Evolutionary conservation across 208 protist genomes (phyloP), one percentile per base, ranked within the genome.

Genomic region (Acanthamoeba royreba): DNA sequence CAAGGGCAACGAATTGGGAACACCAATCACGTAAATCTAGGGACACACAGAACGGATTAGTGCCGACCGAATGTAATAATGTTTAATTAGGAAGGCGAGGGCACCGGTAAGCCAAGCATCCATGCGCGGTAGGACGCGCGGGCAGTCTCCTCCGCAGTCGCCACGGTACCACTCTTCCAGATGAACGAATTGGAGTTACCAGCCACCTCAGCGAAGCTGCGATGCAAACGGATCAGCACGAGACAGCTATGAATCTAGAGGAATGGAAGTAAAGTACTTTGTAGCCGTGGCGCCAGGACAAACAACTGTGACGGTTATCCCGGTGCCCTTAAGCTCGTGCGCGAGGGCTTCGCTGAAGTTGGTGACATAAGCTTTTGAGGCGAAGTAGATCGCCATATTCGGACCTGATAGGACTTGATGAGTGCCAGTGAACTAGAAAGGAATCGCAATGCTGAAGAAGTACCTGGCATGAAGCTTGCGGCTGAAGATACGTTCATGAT

Each of bases 401-500:
- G 81, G 81, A 31, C 81, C 81, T 89, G n/a, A 28, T 42, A n/a
- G 0, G 72, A 8, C 4, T 55, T 55, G 49, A 55, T 9, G 19
- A 86, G 46, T 25, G 35, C 40, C 40, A 86, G 33, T 77, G 63
- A n/a, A 17, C 13, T 28, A 40, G 25, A 47, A 0, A 33, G 40
- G 4, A 11, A 85, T 4, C 13, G 4, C 38, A 49, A n/a, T 8
- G 52, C 74, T 53, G 45, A 31, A 13, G 9, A 33, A 9, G 74
- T 69, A 89, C 81, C 81, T 31, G 81, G 81, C 9, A 69, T 1
- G 22, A 66, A 89, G 19, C 81, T 35, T 15, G 81, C 81, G 53
- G n/a, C 25, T 33, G 81, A 89, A 31, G 81, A 58, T 17, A 89
- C 45, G 38, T 89, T 89, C 46, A 89, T 58, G 53, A 89, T 66